Conservation (phyloP, 2,329 filamentous ascomycete genomes). For the Arthrobotrys pseudoclavata region DNA sequence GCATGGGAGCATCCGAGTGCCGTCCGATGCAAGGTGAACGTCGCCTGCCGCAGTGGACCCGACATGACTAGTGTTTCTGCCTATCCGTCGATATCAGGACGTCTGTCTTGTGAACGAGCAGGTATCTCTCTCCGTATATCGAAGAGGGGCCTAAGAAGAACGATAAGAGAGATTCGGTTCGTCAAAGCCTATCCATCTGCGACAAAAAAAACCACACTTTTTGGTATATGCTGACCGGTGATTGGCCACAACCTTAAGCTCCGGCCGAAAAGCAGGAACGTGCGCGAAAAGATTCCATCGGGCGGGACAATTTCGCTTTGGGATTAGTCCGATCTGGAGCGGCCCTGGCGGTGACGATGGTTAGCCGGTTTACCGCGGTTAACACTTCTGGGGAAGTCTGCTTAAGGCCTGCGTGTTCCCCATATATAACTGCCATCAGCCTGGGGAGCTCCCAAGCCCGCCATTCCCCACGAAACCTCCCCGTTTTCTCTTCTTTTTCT, state of each 20-base stretch:
- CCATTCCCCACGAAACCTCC: slow-evolving; percentile 2
- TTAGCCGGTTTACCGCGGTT: slow-evolving; percentile 60
- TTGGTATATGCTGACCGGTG: background rate
- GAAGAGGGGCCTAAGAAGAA: background rate
- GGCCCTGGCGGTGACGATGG: background rate
- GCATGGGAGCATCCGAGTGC: slow-evolving; percentile 36
- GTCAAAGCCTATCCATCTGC: background rate
- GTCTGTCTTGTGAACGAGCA: background rate
- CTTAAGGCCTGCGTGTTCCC: slow-evolving; percentile 1
- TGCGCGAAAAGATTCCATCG: slow-evolving; percentile 15
- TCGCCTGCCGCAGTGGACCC: slow-evolving; percentile 42
- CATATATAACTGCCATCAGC: background rate
- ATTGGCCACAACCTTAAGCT: slow-evolving; percentile 4
- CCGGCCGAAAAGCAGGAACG: slow-evolving; percentile 42
- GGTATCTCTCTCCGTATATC: background rate
- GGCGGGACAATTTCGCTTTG: slow-evolving; percentile 25
- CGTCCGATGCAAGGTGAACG: slow-evolving; percentile 37
- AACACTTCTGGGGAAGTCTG: slow-evolving; percentile 27
- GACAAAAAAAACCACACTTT: slow-evolving; percentile 13
- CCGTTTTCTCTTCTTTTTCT: background rate
- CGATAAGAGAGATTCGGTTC: background rate
- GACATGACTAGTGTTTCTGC: slow-evolving; percentile 22
- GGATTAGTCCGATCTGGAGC: background rate
- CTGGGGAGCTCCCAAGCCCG: background rate
- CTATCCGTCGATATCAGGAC: background rate